These are phyloP conservation scores for Mucor indicus DNA, from an alignment of 371 early-diverging fungal genomes.

Conservation along the genomic window DNA sequence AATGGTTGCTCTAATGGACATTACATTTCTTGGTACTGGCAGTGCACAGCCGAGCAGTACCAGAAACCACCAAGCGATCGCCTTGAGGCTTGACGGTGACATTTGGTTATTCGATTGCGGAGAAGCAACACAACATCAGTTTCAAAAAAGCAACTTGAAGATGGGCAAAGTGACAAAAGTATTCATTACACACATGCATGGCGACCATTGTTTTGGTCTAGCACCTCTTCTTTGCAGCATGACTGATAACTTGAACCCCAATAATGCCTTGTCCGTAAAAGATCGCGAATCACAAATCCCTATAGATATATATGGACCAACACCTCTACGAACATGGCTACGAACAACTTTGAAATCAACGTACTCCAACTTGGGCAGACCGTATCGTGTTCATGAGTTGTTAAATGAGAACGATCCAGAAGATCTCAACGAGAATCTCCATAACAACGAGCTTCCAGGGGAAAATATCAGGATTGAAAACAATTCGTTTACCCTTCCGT, in stretches of 20 bases:
- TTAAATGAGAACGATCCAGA: constrained; percentile 19
- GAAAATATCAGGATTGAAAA: constrained; percentile 16
- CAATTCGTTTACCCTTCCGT: constrained; percentile 3
- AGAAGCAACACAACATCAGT: constrained; percentile 71
- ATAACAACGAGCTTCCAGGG: constrained; percentile 42
- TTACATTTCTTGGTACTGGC: constrained; percentile 68
- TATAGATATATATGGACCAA: constrained; percentile 58
- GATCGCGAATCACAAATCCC: constrained; percentile 6
- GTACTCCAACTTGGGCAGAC: constrained; percentile 32
- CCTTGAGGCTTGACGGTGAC: constrained; percentile 49
- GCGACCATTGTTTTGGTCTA: constrained; percentile 62
- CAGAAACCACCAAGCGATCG: constrained; percentile 68
- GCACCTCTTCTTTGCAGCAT: constrained; percentile 55
- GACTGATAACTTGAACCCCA: constrained; percentile 34
- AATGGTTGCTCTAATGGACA: constrained; percentile 42
- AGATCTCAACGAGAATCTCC: constrained; percentile 20
- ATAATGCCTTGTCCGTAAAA: constrained; percentile 1
- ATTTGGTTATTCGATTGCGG: constrained; percentile 74
- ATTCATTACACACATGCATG: constrained; percentile 65
- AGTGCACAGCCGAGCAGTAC: constrained; percentile 70
- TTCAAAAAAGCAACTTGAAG: constrained; percentile 43
- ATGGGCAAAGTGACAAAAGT: constrained; percentile 46
- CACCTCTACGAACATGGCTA: constrained; percentile 47
- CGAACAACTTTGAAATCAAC: constrained; percentile 44
- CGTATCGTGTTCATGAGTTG: constrained; percentile 49